Evolutionary conservation across 192 early-diverging fungal genomes (phyloP).

Genomic region (Backusella westeae): DNA sequence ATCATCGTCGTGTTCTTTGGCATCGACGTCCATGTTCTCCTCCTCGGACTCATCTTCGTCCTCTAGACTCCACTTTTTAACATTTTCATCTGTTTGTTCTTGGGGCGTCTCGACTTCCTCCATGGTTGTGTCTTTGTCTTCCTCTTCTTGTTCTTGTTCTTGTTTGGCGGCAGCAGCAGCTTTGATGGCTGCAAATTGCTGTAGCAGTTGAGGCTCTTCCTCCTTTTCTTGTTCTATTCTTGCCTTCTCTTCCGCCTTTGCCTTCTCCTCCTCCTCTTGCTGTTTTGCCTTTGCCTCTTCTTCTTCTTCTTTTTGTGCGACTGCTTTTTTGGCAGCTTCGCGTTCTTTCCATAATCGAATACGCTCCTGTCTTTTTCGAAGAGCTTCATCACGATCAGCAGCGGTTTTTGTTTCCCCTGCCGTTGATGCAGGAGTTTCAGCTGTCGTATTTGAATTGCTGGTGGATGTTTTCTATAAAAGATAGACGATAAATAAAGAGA

Average conservation of each 20-base stretch:
- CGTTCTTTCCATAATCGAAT: slow-evolving; percentile 75
- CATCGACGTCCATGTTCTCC: slow-evolving; percentile 35
- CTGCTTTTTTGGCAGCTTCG: slow-evolving; percentile 34
- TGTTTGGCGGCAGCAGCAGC: background rate
- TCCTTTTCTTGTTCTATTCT: background rate
- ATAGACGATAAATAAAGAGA: background rate
- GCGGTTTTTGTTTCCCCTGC: slow-evolving; percentile 27
- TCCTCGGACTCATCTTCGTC: slow-evolving; percentile 65
- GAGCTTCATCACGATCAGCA: slow-evolving; percentile 59
- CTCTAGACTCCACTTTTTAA: slow-evolving; percentile 52
- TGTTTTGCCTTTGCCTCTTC: background rate
- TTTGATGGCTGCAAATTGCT: slow-evolving; percentile 17
- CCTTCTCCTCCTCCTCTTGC: background rate
- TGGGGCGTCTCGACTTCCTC: slow-evolving; percentile 1
- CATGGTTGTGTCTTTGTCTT: slow-evolving; percentile 11
- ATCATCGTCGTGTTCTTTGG: background rate
- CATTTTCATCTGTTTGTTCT: slow-evolving; percentile 10
- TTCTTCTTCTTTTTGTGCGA: slow-evolving; percentile 3
- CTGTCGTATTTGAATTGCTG: background rate
- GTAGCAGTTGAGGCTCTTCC: background rate
- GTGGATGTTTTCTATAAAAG: background rate
- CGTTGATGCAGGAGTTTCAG: background rate
- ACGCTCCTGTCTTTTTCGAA: slow-evolving; percentile 74
- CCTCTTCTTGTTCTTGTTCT: background rate
- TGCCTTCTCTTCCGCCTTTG: background rate